Base-by-base conservation (phyloP, 305 asterid species). In the Ilex paraguariensis region DNA sequence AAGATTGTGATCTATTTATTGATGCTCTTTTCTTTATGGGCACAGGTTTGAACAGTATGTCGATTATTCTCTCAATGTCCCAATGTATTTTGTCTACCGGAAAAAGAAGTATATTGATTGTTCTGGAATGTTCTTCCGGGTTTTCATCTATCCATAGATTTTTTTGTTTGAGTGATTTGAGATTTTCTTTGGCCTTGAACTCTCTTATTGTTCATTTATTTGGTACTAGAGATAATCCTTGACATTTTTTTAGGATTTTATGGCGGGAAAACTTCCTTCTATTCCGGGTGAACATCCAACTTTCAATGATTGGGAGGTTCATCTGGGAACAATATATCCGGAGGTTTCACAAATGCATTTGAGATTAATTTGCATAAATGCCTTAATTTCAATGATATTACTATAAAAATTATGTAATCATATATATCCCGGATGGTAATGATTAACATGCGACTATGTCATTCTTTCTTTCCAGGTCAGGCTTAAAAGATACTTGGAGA, bases 281-380 rank as follows among this genome's bases (percentile, higher is more conserved):
- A 84, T 93, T 80, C 98, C 87, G 0, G 98, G 97, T 64, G 97
- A 85, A 61, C 84, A 82, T 68, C 97, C 98, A 42, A 85, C 69
- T 54, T 81, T 93, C 54, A 83, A 86, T 64, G 97, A 93, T 75
- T 93, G 98, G 98, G 98, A 90, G 80, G 87, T 87, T 79, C 98
- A 93, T 70, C 78, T 93, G 56, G 87, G 94, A 52, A 93, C 98
- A 54, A 85, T 90, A 81, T 90, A 82, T 68, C 98, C 98, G 5
- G 98, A 93, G 98, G 96, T 91, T 57, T 21, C 66, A 3, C 30
- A 7, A 5, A 36, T 36, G 42, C 56, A 52, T 52, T n/a, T 14
- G 56, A 50, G 64, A 73, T 72, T 50, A 60, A 58, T 63, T 54
- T 71, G 61, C 56, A 53, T 12, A 57, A 36, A 73, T 56, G 56